Evolutionary conservation across 352 stramenopile species (phyloP).

Genomic region (Globisporangium mamillatum): DNA sequence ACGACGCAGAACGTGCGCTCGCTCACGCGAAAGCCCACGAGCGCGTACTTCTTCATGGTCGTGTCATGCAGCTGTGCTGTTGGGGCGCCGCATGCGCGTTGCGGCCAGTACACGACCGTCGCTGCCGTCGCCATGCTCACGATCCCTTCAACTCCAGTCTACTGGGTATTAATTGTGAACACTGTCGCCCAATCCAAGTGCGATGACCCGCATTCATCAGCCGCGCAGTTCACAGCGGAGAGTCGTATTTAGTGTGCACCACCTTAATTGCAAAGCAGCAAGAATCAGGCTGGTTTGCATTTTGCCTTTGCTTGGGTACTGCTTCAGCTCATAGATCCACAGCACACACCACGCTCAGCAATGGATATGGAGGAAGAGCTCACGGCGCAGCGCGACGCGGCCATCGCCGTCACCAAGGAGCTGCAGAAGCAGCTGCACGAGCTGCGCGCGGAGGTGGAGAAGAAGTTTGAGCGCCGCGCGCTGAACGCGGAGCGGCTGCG

Average conservation of each 20-base stretch:
- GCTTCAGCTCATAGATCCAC: neutral
- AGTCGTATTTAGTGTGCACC: neutral
- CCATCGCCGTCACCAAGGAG: constrained; percentile 74
- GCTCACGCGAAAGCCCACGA: constrained; percentile 24
- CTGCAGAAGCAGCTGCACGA: constrained; percentile 60
- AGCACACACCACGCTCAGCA: neutral
- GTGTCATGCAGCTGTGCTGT: neutral
- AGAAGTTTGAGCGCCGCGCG: constrained; percentile 61
- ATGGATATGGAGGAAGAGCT: constrained; percentile 69
- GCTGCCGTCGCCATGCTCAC: neutral
- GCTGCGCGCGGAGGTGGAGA: constrained; percentile 46
- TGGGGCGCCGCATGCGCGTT: constrained; percentile 10
- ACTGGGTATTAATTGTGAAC: neutral
- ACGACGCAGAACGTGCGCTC: constrained; percentile 33
- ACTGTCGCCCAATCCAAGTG: neutral
- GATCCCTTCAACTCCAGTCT: neutral
- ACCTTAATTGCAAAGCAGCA: neutral
- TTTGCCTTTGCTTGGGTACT: neutral
- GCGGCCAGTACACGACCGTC: constrained; percentile 51
- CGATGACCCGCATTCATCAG: constrained; percentile 17
- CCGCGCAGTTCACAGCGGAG: neutral
- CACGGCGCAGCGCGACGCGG: constrained; percentile 67
- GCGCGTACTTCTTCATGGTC: neutral
- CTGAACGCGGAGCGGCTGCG: constrained; percentile 66
- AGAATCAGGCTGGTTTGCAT: neutral